Conservation (phyloP, 345 rosid genomes). For the Eucalyptus viminalis region DNA sequence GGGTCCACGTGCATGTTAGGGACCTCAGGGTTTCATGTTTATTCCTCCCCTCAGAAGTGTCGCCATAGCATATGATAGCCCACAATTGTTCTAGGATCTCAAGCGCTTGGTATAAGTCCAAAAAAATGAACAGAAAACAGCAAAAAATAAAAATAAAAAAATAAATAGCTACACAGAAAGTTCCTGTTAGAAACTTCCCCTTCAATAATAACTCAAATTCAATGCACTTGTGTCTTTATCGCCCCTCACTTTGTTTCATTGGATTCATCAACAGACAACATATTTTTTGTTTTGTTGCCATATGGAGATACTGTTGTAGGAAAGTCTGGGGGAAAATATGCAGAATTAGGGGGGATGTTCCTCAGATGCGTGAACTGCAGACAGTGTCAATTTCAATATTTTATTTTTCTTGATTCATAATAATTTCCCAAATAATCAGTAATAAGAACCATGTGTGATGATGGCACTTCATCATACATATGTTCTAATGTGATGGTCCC, state of each 20-base stretch:
- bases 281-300: not conserved
- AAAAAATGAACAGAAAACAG: not conserved
- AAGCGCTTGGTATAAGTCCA: not conserved
- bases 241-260: constrained; percentile 2
- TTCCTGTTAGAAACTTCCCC: not conserved
- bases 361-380: not conserved
- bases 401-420: not conserved
- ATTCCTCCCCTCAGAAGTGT: constrained; percentile 15
- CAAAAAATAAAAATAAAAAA: not conserved
- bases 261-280: not conserved
- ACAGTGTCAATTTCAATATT: not conserved
- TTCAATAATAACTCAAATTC: not conserved
- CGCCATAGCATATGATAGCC: not conserved
- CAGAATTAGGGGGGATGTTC: not conserved
- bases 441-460: not conserved
- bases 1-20: constrained; percentile 21
- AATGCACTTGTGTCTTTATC: not conserved
- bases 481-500: not conserved
- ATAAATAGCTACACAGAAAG: not conserved
- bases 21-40: not conserved
- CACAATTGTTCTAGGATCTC: constrained; percentile 15
- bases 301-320: not conserved
- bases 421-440: not conserved
- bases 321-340: constrained; percentile 10
- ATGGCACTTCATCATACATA: not conserved